Percentiles rank a stretch among this genome's conserved stretches.
phyloP scores from a whole-genome alignment of 106 monocot genomes.

The Phalaenopsis equestris region DNA sequence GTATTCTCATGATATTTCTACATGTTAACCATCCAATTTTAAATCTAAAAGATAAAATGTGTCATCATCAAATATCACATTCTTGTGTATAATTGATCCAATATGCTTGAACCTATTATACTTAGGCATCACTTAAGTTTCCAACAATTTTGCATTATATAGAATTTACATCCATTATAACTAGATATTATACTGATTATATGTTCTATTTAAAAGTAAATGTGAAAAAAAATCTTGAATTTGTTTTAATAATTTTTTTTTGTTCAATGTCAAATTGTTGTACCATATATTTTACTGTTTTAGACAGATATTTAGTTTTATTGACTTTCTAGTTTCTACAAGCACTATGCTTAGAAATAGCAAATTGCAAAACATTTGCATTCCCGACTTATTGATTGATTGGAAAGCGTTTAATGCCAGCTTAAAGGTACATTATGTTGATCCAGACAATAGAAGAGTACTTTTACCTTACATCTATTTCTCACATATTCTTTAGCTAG shows the following conservation, averaged over 20 bases:
- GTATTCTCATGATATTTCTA: too few relatives aligned
- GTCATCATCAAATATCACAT: too few relatives aligned
- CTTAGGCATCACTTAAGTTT: not conserved
- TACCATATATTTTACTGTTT: not conserved
- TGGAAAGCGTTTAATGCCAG: not conserved
- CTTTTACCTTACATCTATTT: not conserved
- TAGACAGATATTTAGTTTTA: conserved; percentile 1
- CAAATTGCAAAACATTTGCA: not conserved
- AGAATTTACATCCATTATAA: not conserved
- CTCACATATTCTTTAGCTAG: not conserved
- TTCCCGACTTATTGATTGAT: not conserved
- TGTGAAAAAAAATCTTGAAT: not conserved
- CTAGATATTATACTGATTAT: not conserved
- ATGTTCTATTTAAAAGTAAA: not conserved
- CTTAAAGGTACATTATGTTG: not conserved
- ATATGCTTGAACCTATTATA: not conserved
- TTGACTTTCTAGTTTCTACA: not conserved
- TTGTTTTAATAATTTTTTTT: not conserved
- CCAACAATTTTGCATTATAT: not conserved
- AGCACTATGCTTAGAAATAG: not conserved
- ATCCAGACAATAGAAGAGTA: not conserved
- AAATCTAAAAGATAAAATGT: too few relatives aligned
- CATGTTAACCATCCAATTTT: too few relatives aligned
- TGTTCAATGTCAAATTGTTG: not conserved
- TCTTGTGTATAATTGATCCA: not conserved